Percentiles rank a stretch among this genome's conserved stretches.
Conservation (phyloP, 2,329 filamentous ascomycete genomes). For the Paecilomyces formosus region DNA sequence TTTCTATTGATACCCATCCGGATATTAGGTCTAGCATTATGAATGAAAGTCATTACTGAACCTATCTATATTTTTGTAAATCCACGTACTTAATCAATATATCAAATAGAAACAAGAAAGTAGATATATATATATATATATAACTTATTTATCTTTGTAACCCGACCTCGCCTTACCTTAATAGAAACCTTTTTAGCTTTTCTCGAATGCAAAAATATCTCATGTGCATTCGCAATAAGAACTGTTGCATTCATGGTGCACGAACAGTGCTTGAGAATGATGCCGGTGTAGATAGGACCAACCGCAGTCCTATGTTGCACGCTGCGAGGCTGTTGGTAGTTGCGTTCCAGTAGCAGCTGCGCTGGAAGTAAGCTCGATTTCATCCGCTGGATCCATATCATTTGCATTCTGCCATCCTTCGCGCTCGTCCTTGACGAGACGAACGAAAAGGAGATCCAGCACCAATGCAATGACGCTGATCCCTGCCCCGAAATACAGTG, state of each 20-base stretch:
- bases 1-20: neutral
- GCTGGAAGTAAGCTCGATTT: neutral
- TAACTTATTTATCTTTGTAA: too few species aligned
- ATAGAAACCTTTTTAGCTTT: too few species aligned
- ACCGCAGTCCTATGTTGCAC: neutral
- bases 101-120: too few species aligned
- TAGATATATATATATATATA: too few species aligned
- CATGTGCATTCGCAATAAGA: too few species aligned
- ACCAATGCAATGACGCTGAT: conserved; percentile 20
- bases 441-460: conserved; percentile 21
- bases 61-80: neutral
- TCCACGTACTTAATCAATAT: neutral
- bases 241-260: neutral
- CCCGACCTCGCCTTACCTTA: too few species aligned
- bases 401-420: conserved; percentile 21
- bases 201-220: too few species aligned
- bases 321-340: neutral
- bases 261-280: neutral
- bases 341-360: neutral
- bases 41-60: neutral
- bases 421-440: conserved; percentile 23
- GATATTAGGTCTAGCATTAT: neutral
- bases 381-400: neutral
- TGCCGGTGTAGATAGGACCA: neutral
- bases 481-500: conserved; percentile 21